Percentiles rank a stretch among this genome's conserved stretches.
Conservation (phyloP, 1,284 basidiomycete genomes). For the Tilletia setariae region DNA sequence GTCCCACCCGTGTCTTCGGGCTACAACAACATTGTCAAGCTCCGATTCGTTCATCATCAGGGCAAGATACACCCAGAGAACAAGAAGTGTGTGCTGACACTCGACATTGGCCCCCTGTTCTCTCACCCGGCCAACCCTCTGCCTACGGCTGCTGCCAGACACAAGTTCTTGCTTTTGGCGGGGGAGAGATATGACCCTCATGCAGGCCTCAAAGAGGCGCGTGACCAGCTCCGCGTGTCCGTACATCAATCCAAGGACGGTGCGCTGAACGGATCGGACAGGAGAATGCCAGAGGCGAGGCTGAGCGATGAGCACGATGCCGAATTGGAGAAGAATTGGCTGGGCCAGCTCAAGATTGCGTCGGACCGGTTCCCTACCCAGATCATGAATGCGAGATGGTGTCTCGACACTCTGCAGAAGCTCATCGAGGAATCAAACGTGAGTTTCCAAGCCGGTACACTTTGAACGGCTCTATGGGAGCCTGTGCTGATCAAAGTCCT, state of each 20-base stretch:
- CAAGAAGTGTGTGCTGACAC: slow-evolving; percentile 52
- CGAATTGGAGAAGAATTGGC: slow-evolving; percentile 14
- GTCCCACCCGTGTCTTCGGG: slow-evolving; percentile 47
- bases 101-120: slow-evolving; percentile 43
- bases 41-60: slow-evolving; percentile 54
- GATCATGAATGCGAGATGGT: slow-evolving; percentile 57
- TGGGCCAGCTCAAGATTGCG: slow-evolving; percentile 51
- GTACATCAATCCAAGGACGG: slow-evolving; percentile 16
- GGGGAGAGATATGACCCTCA: slow-evolving; percentile 41
- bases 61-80: slow-evolving; percentile 54
- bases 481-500: not conserved
- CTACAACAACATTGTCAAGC: slow-evolving; percentile 30
- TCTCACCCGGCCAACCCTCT: slow-evolving; percentile 26
- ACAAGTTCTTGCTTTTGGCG: slow-evolving; percentile 56
- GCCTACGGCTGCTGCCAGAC: slow-evolving; percentile 30
- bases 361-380: slow-evolving; percentile 53
- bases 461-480: not conserved
- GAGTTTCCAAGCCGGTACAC: slow-evolving; percentile 20
- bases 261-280: not conserved
- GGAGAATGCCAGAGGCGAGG: not conserved
- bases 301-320: not conserved
- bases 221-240: not conserved
- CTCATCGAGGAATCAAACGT: slow-evolving; percentile 53
- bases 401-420: slow-evolving; percentile 55
- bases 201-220: slow-evolving; percentile 13